These are phyloP conservation scores for Melanogaster broomeanus DNA, from an alignment of 768 basidiomycete genomes.

Conservation along the genomic window DNA sequence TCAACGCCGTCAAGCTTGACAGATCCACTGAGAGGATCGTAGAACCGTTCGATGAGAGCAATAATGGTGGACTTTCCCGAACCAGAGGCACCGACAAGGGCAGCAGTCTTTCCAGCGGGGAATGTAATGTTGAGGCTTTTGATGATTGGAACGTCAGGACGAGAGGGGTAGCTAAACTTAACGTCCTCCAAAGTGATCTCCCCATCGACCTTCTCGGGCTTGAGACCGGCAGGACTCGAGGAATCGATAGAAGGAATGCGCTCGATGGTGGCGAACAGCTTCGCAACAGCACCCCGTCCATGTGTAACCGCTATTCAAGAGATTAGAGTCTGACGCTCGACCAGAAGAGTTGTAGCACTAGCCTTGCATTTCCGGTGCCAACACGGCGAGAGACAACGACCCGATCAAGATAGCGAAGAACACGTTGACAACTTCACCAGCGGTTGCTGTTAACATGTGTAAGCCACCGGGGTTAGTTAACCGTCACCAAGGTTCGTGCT, in stretches of 20 bases:
- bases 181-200: conserved; percentile 75
- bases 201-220: conserved; percentile 68
- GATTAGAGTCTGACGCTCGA: neutral
- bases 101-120: conserved; percentile 74
- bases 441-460: conserved; percentile 43
- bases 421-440: conserved; percentile 82
- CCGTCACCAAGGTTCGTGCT: conserved; percentile 8
- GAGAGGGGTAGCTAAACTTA: conserved; percentile 84
- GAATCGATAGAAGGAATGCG: conserved; percentile 88
- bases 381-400: conserved; percentile 82
- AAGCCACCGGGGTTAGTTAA: neutral
- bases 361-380: conserved; percentile 91
- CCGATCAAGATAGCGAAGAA: conserved; percentile 85
- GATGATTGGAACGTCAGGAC: conserved; percentile 78
- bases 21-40: conserved; percentile 70
- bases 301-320: conserved; percentile 62
- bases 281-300: conserved; percentile 83
- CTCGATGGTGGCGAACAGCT: conserved; percentile 86
- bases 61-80: conserved; percentile 80
- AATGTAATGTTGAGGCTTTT: conserved; percentile 69
- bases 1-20: conserved; percentile 78
- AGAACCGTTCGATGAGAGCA: conserved; percentile 84
- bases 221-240: conserved; percentile 61
- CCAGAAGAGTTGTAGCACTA: conserved; percentile 4
- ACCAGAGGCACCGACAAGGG: conserved; percentile 78